Conservation (phyloP, 768 basidiomycete genomes). For the Boletus fagicola region DNA sequence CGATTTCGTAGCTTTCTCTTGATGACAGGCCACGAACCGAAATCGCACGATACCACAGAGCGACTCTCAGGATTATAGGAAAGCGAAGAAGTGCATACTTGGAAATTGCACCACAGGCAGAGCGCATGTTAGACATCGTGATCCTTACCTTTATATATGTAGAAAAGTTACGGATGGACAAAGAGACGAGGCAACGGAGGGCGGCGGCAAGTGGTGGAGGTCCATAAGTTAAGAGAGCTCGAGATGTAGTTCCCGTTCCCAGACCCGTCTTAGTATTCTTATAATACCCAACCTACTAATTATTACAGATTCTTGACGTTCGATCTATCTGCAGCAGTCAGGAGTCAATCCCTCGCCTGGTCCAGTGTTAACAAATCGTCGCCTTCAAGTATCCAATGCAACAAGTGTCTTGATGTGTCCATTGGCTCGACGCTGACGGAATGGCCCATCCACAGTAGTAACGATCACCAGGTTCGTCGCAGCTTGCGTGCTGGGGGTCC, state of each 20-base stretch:
- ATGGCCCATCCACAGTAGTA: no score
- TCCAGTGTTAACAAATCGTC: no score
- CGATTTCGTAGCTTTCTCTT: constrained; percentile 14
- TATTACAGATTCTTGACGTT: neutral
- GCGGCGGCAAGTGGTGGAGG: constrained; percentile 15
- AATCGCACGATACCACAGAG: constrained; percentile 24
- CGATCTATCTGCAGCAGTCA: no score
- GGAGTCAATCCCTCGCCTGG: no score
- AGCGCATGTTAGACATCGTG: constrained; percentile 27
- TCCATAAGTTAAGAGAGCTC: constrained; percentile 4
- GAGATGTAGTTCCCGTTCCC: neutral
- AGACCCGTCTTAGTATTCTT: neutral
- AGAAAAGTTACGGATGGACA: constrained; percentile 31
- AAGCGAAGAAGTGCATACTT: constrained; percentile 18
- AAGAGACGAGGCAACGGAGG: constrained; percentile 8
- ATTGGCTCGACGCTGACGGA: no score
- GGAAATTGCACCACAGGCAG: constrained; percentile 23
- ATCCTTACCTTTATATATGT: constrained; percentile 32
- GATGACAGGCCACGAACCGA: constrained; percentile 17
- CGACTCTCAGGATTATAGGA: constrained; percentile 27
- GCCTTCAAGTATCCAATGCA: no score
- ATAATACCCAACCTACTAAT: neutral
- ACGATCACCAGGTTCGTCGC: no score
- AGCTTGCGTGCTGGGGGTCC: no score
- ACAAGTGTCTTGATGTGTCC: no score